phyloP scores from a whole-genome alignment of 2,329 filamentous ascomycete species.

The Trichoderma guizhouense region DNA sequence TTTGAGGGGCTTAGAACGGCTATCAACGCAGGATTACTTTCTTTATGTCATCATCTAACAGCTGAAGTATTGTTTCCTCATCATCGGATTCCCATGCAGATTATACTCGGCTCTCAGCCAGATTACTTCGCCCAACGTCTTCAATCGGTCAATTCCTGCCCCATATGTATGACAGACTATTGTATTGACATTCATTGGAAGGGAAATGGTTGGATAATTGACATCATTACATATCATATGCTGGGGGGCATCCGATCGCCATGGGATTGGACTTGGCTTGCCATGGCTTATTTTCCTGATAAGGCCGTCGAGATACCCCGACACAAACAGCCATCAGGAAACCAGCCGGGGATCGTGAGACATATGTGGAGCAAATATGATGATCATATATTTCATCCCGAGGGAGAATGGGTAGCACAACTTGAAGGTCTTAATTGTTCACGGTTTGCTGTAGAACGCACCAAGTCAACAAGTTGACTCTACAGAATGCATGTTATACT shows the following conservation, averaged over 20 bases:
- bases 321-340: background rate
- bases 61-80: background rate
- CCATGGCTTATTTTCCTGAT: background rate
- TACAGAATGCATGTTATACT: no score
- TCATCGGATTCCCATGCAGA: background rate
- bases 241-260: conserved; percentile 19
- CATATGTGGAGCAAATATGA: background rate
- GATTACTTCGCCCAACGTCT: conserved; percentile 3
- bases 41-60: background rate
- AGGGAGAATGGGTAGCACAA: background rate
- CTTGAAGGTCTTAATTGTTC: no score
- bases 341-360: background rate
- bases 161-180: conserved; percentile 19
- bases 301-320: background rate
- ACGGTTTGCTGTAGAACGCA: no score
- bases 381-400: background rate
- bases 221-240: conserved; percentile 14
- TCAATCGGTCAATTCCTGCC: conserved; percentile 14
- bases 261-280: conserved; percentile 14
- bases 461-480: no score
- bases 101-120: background rate
- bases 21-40: background rate
- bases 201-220: conserved; percentile 14
- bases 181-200: conserved; percentile 8
- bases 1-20: background rate